Percentiles rank a stretch among this genome's conserved stretches.
These are phyloP conservation scores for Nakazawaea ernobii DNA, from an alignment of 805 yeast species.

Conservation along the genomic window DNA sequence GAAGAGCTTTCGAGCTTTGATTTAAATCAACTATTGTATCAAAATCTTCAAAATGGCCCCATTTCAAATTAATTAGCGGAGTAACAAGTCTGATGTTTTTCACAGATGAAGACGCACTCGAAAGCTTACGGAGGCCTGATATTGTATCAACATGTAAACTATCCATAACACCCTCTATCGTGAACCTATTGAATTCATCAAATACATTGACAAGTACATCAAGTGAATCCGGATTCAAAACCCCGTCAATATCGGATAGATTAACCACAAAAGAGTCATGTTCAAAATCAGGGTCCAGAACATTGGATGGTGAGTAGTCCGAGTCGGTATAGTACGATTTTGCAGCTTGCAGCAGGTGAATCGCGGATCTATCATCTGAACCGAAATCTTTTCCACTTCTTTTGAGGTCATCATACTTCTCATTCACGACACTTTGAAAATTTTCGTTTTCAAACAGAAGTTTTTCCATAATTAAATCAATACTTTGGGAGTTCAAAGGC, in stretches of 20 bases:
- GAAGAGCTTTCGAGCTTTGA: background rate
- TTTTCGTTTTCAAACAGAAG: constrained; percentile 20
- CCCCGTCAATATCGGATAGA: constrained; percentile 43
- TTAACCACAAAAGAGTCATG: constrained; percentile 51
- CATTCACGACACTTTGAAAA: background rate
- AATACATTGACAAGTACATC: constrained; percentile 20
- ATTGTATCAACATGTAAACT: constrained; percentile 56
- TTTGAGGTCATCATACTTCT: background rate
- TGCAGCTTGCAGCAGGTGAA: background rate
- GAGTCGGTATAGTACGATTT: constrained; percentile 12
- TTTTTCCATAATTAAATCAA: constrained; percentile 33
- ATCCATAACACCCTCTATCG: constrained; percentile 53
- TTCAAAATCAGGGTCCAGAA: constrained; percentile 36
- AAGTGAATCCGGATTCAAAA: constrained; percentile 40
- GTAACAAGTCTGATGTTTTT: constrained; percentile 41
- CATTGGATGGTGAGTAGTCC: constrained; percentile 9
- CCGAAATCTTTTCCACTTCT: background rate
- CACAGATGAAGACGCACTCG: constrained; percentile 27
- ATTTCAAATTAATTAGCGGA: constrained; percentile 35
- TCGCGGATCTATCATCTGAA: background rate
- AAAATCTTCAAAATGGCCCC: constrained; percentile 25
- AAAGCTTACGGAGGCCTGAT: constrained; percentile 29
- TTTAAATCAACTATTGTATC: background rate
- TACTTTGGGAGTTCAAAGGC: constrained; percentile 49
- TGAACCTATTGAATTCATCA: constrained; percentile 31